Evolutionary conservation across 2,329 filamentous ascomycete genomes (phyloP), one percentile per base, ranked within the genome.

Genomic region (Aspergillus chevalieri): DNA sequence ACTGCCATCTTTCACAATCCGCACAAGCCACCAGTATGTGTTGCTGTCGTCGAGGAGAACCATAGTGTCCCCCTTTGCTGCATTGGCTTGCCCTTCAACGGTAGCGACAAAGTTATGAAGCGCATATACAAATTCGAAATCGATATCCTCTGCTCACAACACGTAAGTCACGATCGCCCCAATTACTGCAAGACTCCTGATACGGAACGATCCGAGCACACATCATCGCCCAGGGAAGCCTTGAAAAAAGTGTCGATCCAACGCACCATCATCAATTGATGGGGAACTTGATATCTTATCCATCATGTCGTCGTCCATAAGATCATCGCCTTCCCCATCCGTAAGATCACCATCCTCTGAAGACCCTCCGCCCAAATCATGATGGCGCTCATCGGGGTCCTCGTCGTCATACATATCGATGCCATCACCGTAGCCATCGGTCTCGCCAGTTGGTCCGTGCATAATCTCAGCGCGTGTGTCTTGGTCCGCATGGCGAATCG

Each of bases 41-140:
- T 98, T 98, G 74, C 90, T 97, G 64, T 98, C 93, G 65, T 98
- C 93, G 19, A 98, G 81, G 56, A 98, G 78, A 47, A 97, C 92
- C 93, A 98, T 98, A 12, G 92, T 97, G 65, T 98, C 93, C 46
- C 93, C 93, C 73, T 98, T 98, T 30, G 89, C 94, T 51, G 93
- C 93, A 75, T 97, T 98, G 54, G 93, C 93, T 72, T 98, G 93
- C 24, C 93, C 93, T 72, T 98, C 93, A 44, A 98, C 93, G 0
- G 93, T 97, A 24, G 93, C 93, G 57, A 96, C 88, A 65, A 98
- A 98, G 2, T 92, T 98, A 69, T 97, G 93, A 51, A 98, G 78
- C 24, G 93, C 93, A 74, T 98, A 98, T 53, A 98, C 93, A 73
- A 97, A 97, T 69, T 97, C 92, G 76, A 98, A 97, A 78, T 98